These are phyloP conservation scores for Aegilops bicornis DNA, from an alignment of 176 grass and related monocot species.

Conservation along the genomic window DNA sequence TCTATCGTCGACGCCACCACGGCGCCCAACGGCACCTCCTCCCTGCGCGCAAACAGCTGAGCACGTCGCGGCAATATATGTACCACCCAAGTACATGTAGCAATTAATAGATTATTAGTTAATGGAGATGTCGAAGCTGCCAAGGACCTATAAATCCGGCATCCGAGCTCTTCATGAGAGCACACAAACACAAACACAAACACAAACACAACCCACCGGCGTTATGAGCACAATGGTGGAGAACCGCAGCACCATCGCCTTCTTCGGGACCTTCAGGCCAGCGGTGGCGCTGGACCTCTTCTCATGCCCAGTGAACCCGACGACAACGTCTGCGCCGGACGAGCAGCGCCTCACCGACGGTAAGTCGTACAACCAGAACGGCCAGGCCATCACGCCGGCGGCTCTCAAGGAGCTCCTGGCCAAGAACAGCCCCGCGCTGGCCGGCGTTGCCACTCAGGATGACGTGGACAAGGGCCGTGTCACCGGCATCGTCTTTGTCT, in stretches of 20 bases:
- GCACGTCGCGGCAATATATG: too few relatives aligned
- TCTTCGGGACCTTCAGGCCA: conserved; percentile 39
- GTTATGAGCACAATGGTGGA: too few relatives aligned
- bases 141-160: too few relatives aligned
- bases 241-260: conserved; percentile 38
- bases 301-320: conserved; percentile 9
- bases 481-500: conserved; percentile 45
- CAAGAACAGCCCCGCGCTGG: conserved; percentile 18
- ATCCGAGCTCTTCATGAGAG: too few relatives aligned
- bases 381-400: neutral
- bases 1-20: too few relatives aligned
- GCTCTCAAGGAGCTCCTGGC: neutral
- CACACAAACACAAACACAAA: too few relatives aligned
- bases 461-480: conserved; percentile 23
- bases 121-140: too few relatives aligned
- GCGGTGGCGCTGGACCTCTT: conserved; percentile 42
- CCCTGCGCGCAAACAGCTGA: too few relatives aligned
- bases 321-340: neutral
- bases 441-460: conserved; percentile 27
- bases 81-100: too few relatives aligned
- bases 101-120: too few relatives aligned
- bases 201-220: too few relatives aligned
- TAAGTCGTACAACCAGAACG: conserved; percentile 41
- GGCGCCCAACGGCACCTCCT: too few relatives aligned
- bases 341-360: conserved; percentile 41